phyloP scores from a whole-genome alignment of 1,284 basidiomycete genomes.

The Taiwanofungus camphoratus region DNA sequence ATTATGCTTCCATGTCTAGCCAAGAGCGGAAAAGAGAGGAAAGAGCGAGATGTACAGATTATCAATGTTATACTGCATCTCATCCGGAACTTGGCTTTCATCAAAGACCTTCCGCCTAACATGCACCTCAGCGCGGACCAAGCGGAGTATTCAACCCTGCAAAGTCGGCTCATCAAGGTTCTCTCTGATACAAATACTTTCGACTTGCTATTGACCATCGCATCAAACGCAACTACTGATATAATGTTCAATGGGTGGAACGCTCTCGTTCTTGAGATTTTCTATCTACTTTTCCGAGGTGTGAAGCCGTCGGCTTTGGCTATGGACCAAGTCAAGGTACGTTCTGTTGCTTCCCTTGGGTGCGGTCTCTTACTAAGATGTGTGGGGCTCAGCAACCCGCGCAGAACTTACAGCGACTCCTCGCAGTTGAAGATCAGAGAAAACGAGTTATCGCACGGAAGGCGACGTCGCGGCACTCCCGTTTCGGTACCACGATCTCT shows the following conservation, averaged over 20 bases:
- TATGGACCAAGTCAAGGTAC: slow-evolving; percentile 65
- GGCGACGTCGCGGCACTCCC: slow-evolving; percentile 80
- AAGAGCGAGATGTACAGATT: slow-evolving; percentile 77
- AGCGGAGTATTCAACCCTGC: slow-evolving; percentile 70
- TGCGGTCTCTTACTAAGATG: slow-evolving; percentile 8
- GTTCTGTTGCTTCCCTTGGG: slow-evolving; percentile 14
- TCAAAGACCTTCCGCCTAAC: slow-evolving; percentile 75
- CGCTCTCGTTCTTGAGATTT: slow-evolving; percentile 83
- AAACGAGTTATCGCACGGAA: slow-evolving; percentile 54
- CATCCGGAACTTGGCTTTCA: slow-evolving; percentile 85
- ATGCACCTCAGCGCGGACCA: slow-evolving; percentile 67
- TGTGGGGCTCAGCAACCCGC: slow-evolving; percentile 50
- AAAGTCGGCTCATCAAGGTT: slow-evolving; percentile 69
- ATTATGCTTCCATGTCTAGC: slow-evolving; percentile 68
- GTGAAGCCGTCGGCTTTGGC: slow-evolving; percentile 60
- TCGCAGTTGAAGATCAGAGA: slow-evolving; percentile 64
- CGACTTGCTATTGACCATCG: slow-evolving; percentile 78
- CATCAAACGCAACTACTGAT: slow-evolving; percentile 67
- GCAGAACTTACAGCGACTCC: slow-evolving; percentile 61
- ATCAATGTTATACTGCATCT: slow-evolving; percentile 87
- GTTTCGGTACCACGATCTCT: slow-evolving; percentile 89
- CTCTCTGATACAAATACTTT: slow-evolving; percentile 72
- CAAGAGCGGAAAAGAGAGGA: slow-evolving; percentile 56
- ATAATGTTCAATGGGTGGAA: slow-evolving; percentile 79
- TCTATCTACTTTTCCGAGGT: slow-evolving; percentile 82